Evolutionary conservation across 2,329 filamentous ascomycete genomes (phyloP), one percentile per base, ranked within the genome.

Genomic region (Dactylonectria macrodidyma): DNA sequence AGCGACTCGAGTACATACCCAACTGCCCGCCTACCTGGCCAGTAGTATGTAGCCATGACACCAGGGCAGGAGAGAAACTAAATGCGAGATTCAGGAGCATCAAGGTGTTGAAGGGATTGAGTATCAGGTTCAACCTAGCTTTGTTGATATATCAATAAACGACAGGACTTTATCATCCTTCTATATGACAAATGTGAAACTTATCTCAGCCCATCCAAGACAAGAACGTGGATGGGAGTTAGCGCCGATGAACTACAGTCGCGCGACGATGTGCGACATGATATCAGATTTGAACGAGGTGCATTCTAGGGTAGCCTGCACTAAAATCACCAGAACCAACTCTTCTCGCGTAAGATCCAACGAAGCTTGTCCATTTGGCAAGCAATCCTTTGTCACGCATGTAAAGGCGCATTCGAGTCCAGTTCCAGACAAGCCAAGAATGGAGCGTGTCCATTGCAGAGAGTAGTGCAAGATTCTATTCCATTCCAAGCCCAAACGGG

Each of bases 401-500:
- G 36, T 46, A 60, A 19, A 41, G 46, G 19, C 47, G 47, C 46
- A 48, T 10, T 33, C 46, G 38, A 22, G 11, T 61, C 38, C 14
- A 50, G 47, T 22, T 22, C 38, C 9, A 50, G 24, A 34, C 16
- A 56, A 56, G 41, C 56, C 38, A 71, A 50, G 47, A 62, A 60
- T 26, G 47, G 30, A 30, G 54, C 24, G 50, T 61, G 59, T 67
- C 63, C 41, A 63, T 69, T 58, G 65, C 50, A 36, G 51, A 69
- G 66, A 59, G 66, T 44, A 71, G 62, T 63, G 62, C 65, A 68
- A 66, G 48, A 70, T 71, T 75, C 67, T 71, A 75, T 74, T 69
- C 64, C 60, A 62, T 70, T 69, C 69, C 66, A 61, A 70, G 67
- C 65, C 33, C 57, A 56, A 44, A 61, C 41, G 68, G 65, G 62